phyloP scores from a whole-genome alignment of 805 yeast species.

The Candida arabinofermentans region DNA sequence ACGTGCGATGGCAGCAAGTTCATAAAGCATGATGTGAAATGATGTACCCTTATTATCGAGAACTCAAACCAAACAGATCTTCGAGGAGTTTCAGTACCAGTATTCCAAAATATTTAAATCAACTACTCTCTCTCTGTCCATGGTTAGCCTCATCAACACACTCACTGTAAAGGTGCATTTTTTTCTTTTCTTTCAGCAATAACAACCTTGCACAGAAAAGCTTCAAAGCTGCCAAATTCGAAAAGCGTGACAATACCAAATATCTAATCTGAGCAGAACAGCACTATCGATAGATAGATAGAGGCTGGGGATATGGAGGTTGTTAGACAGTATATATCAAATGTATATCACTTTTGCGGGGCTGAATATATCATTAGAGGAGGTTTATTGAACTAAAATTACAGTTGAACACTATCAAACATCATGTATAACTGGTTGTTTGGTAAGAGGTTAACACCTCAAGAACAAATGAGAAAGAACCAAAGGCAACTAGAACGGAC shows the following conservation, averaged over 20 bases:
- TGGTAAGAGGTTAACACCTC: slow-evolving; percentile 91
- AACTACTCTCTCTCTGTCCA: neutral
- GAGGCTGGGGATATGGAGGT: too few species aligned
- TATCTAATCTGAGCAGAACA: neutral
- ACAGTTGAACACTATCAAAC: too few species aligned
- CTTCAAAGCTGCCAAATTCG: neutral
- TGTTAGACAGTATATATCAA: too few species aligned
- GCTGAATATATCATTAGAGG: too few species aligned
- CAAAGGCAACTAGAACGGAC: slow-evolving; percentile 94
- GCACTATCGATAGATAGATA: too few species aligned
- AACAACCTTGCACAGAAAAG: neutral
- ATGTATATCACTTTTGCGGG: too few species aligned
- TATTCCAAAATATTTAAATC: neutral
- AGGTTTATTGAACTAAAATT: too few species aligned
- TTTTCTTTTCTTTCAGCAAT: neutral
- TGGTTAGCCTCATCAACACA: too few species aligned
- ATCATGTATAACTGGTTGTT: slow-evolving; percentile 87
- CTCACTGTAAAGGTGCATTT: neutral
- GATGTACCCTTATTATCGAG: neutral
- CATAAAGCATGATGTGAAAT: slow-evolving; percentile 65
- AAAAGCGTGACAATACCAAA: too few species aligned
- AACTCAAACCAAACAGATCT: neutral
- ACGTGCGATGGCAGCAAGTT: slow-evolving; percentile 86
- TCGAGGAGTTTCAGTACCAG: too few species aligned
- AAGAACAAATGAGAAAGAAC: slow-evolving; percentile 89